Conservation (phyloP, 192 early-diverging fungal species). For the Coemansia sp. region DNA sequence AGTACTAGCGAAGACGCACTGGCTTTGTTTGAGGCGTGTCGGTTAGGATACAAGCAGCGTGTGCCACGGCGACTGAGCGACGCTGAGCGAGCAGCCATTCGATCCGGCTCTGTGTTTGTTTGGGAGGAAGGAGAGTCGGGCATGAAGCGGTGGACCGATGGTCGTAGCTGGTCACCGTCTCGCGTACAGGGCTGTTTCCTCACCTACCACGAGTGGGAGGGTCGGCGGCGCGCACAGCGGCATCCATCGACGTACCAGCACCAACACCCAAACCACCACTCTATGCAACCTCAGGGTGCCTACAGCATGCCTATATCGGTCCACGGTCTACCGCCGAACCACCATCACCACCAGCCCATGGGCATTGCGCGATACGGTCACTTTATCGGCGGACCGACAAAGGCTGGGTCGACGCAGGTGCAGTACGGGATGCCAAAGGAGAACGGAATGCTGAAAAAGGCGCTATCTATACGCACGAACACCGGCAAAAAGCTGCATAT, state of each 20-base stretch:
- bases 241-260: constrained; percentile 34
- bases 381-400: constrained; percentile 57
- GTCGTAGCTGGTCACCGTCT: constrained; percentile 86
- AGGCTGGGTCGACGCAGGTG: constrained; percentile 56
- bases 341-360: constrained; percentile 28
- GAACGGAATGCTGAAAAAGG: constrained; percentile 87
- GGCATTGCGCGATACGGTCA: constrained; percentile 60
- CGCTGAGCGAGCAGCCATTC: constrained; percentile 78
- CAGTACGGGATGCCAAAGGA: constrained; percentile 67
- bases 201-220: constrained; percentile 86
- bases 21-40: constrained; percentile 89
- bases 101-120: constrained; percentile 86
- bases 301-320: constrained; percentile 42
- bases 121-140: constrained; percentile 93
- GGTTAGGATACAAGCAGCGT: constrained; percentile 70
- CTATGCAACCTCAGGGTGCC: constrained; percentile 31
- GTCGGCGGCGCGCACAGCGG: constrained; percentile 62
- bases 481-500: constrained; percentile 83
- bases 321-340: constrained; percentile 32
- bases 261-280: constrained; percentile 23
- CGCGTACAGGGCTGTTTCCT: constrained; percentile 88
- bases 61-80: constrained; percentile 84
- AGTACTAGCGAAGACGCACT: constrained; percentile 88
- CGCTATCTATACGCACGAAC: constrained; percentile 82
- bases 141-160: constrained; percentile 94